These are phyloP conservation scores for Hymenoscyphus infarciens DNA, from an alignment of 2,329 filamentous ascomycete species.

Conservation along the genomic window DNA sequence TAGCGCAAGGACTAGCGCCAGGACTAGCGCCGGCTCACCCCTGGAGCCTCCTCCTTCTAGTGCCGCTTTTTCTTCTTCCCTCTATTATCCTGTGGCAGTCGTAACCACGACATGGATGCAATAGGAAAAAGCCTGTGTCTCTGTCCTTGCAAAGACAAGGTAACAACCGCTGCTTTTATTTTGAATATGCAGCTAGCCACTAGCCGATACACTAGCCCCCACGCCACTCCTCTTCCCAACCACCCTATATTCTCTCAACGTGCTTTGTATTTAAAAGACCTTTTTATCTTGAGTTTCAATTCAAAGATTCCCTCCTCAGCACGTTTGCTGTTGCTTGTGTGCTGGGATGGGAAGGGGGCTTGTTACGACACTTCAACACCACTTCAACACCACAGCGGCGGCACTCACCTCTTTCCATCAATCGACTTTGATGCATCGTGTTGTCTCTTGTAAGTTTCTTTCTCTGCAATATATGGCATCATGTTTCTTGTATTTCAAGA, in stretches of 20 bases:
- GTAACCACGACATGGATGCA: not conserved
- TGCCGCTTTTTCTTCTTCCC: not conserved
- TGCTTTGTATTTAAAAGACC: not conserved
- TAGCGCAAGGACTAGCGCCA: not conserved
- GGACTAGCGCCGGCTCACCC: too few species aligned
- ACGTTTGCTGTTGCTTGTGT: not conserved
- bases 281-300: not conserved
- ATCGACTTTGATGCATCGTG: too few species aligned
- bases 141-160: not conserved
- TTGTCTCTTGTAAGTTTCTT: too few species aligned
- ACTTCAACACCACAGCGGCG: too few species aligned
- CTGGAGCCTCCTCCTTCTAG: not conserved
- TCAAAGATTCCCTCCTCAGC: not conserved
- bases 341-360: not conserved
- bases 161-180: not conserved
- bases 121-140: not conserved
- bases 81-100: not conserved
- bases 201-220: not conserved
- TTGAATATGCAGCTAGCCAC: not conserved
- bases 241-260: not conserved
- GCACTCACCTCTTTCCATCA: too few species aligned
- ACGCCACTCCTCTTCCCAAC: not conserved
- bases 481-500: too few species aligned
- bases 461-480: too few species aligned
- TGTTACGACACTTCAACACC: too few species aligned